Conservation (phyloP, 192 early-diverging fungal genomes). For the Podila clonocystis region DNA sequence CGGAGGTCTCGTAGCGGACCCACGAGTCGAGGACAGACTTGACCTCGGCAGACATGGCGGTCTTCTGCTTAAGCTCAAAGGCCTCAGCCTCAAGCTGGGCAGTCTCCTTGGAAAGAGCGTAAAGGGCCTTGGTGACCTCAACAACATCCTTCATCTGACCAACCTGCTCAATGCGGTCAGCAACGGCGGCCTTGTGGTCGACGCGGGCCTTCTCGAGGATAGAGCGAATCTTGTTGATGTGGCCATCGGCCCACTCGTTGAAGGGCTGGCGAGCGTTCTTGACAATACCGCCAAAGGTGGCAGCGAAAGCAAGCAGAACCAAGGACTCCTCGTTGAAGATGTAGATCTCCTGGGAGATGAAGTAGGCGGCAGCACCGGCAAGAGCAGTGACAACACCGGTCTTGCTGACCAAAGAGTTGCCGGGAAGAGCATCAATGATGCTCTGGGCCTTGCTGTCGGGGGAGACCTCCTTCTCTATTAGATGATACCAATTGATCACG, state of each 20-base stretch:
- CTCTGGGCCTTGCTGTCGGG: conserved; percentile 88
- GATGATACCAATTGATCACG: not conserved
- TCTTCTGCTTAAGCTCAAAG: conserved; percentile 94
- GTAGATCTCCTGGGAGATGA: conserved; percentile 98
- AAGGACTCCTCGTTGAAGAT: conserved; percentile 94
- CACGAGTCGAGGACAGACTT: conserved; percentile 93
- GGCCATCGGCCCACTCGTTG: conserved; percentile 77
- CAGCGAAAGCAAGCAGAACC: conserved; percentile 82
- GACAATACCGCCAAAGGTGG: conserved; percentile 83
- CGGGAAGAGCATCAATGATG: conserved; percentile 94
- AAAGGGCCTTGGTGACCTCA: conserved; percentile 91
- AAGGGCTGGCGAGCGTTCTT: conserved; percentile 84
- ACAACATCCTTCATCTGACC: conserved; percentile 94
- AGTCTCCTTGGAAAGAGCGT: conserved; percentile 95
- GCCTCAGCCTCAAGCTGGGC: conserved; percentile 93
- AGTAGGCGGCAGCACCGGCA: conserved; percentile 85
- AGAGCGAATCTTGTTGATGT: conserved; percentile 80
- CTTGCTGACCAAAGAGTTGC: conserved; percentile 88
- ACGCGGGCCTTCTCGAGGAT: conserved; percentile 85
- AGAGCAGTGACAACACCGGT: conserved; percentile 86
- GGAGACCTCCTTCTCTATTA: conserved; percentile 56
- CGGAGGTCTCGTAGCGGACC: conserved; percentile 94
- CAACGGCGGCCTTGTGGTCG: conserved; percentile 92
- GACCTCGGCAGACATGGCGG: conserved; percentile 80
- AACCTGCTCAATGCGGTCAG: conserved; percentile 90